Evolutionary conservation across 1,284 basidiomycete species (phyloP).

Genomic region (Irpex rosettiformis): DNA sequence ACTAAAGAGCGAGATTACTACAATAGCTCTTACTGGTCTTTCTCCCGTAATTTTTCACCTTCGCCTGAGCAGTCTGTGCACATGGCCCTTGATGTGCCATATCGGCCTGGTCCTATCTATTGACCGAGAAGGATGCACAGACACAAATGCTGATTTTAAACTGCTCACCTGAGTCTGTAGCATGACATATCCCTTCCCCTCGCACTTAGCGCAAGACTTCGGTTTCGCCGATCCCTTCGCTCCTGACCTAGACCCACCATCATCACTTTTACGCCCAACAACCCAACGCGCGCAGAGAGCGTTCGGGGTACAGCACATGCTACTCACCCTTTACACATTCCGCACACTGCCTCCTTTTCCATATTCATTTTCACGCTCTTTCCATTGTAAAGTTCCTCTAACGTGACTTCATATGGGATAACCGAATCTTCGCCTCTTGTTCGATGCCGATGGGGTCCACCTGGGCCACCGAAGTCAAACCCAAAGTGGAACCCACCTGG

Average conservation of each 20-base stretch:
- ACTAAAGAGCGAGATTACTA: conserved; percentile 6
- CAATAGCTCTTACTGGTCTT: conserved; percentile 64
- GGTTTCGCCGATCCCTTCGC: conserved; percentile 78
- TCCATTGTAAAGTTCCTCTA: conserved; percentile 93
- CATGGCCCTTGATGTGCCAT: conserved; percentile 49
- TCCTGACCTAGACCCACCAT: conserved; percentile 58
- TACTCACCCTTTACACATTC: conserved; percentile 75
- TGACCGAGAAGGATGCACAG: background rate
- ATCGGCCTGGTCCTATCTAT: conserved; percentile 47
- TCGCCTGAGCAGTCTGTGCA: conserved; percentile 82
- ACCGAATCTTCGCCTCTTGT: conserved; percentile 69
- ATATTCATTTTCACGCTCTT: conserved; percentile 88
- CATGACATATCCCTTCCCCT: conserved; percentile 77
- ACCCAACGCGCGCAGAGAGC: background rate
- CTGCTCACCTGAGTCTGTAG: conserved; percentile 53
- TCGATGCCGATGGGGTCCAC: conserved; percentile 32
- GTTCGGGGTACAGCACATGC: background rate
- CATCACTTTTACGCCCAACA: background rate
- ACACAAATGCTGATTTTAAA: background rate
- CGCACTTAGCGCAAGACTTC: conserved; percentile 78
- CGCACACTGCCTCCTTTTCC: conserved; percentile 83
- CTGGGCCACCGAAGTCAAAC: conserved; percentile 54
- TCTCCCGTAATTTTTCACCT: conserved; percentile 82
- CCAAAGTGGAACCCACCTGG: conserved; percentile 33
- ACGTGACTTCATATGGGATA: conserved; percentile 81